phyloP scores from a whole-genome alignment of 345 rosid species.

The Angophora floribunda region DNA sequence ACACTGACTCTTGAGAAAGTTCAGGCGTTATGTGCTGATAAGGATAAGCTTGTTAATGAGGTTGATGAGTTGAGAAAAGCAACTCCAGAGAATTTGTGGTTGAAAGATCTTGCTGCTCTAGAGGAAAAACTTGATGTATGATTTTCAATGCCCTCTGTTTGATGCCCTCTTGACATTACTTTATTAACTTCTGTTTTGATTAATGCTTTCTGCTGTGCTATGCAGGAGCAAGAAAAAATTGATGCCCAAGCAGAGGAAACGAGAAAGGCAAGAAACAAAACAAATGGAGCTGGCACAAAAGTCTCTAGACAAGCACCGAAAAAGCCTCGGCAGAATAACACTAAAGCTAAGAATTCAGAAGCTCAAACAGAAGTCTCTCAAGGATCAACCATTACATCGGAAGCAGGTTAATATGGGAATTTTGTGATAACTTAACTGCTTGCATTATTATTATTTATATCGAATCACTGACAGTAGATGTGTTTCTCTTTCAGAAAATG shows the following conservation, averaged over 20 bases:
- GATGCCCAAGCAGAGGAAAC: conserved; percentile 27
- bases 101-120: conserved; percentile 58
- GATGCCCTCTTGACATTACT: background rate
- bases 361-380: conserved; percentile 9
- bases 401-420: conserved; percentile 31
- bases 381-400: conserved; percentile 20
- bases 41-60: conserved; percentile 44
- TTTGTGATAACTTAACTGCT: background rate
- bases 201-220: background rate
- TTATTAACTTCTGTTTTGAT: background rate
- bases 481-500: conserved; percentile 23
- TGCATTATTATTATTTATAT: background rate
- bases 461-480: background rate
- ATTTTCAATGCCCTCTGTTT: background rate
- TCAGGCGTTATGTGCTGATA: conserved; percentile 44
- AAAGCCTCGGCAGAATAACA: conserved; percentile 33
- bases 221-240: conserved; percentile 42
- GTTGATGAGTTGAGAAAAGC: conserved; percentile 49
- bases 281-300: conserved; percentile 20
- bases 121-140: conserved; percentile 69
- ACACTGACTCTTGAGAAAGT: conserved; percentile 82
- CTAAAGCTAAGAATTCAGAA: conserved; percentile 19
- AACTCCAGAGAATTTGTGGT: conserved; percentile 61
- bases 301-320: conserved; percentile 36
- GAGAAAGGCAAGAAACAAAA: conserved; percentile 19